Conservation (phyloP, 2,329 filamentous ascomycete genomes). For the Bimuria novae-zelandiae region DNA sequence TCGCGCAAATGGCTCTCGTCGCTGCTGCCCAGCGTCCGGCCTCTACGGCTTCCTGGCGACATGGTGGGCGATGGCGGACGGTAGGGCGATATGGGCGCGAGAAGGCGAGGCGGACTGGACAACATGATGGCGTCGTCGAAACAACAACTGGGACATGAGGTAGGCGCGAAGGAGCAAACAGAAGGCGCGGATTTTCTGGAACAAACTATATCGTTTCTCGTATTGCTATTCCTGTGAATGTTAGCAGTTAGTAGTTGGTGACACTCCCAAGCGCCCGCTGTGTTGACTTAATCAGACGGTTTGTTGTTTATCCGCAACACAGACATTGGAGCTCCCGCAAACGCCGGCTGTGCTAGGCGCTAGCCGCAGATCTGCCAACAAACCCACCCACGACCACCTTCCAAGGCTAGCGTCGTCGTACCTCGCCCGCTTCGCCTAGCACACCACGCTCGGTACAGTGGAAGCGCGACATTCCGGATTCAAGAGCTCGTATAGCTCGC, state of each 20-base stretch:
- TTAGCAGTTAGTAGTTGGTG: constrained; percentile 24
- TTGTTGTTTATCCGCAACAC: constrained; percentile 15
- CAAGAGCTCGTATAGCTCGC: too few species aligned
- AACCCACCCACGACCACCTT: too few species aligned
- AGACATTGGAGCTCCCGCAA: not conserved
- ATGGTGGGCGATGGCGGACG: constrained; percentile 40
- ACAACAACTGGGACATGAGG: constrained; percentile 22
- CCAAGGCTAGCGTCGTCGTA: too few species aligned
- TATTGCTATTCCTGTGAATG: constrained; percentile 16
- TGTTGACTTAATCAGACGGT: constrained; percentile 20
- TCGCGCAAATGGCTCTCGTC: constrained; percentile 43
- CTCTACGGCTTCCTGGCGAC: constrained; percentile 37
- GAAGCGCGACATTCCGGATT: too few species aligned
- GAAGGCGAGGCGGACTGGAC: constrained; percentile 36
- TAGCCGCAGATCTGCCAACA: too few species aligned
- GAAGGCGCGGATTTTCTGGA: constrained; percentile 14
- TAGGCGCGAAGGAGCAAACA: constrained; percentile 11
- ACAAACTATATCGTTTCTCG: not conserved
- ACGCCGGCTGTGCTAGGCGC: too few species aligned
- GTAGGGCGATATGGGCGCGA: constrained; percentile 37
- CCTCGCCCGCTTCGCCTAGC: too few species aligned
- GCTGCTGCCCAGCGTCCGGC: constrained; percentile 28
- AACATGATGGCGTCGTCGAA: constrained; percentile 31
- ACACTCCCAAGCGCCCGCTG: constrained; percentile 10
- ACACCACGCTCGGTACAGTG: too few species aligned